phyloP scores from a whole-genome alignment of 2,329 filamentous ascomycete species.

The Stagonosporopsis chrysanthemi region DNA sequence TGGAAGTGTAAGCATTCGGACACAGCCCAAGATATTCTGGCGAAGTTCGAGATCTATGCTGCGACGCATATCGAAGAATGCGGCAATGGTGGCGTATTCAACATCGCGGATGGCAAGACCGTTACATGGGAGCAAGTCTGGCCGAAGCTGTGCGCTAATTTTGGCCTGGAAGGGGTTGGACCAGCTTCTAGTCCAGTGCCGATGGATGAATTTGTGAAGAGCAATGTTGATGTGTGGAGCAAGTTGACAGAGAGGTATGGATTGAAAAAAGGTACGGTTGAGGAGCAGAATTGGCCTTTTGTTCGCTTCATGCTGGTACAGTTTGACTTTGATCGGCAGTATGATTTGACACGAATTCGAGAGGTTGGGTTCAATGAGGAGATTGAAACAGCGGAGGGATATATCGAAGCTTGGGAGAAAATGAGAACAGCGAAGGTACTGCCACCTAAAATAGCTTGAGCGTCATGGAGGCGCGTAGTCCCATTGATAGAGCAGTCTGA shows the following conservation, averaged over 20 bases:
- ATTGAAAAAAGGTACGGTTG: conserved; percentile 50
- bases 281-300: conserved; percentile 49
- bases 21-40: conserved; percentile 50
- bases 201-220: conserved; percentile 41
- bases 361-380: conserved; percentile 53
- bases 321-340: conserved; percentile 57
- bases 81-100: conserved; percentile 48
- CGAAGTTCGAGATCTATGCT: conserved; percentile 53
- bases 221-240: conserved; percentile 35
- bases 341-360: conserved; percentile 56
- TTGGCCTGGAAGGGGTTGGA: conserved; percentile 52
- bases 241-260: conserved; percentile 33
- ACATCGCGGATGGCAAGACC: conserved; percentile 52
- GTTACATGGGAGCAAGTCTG: conserved; percentile 54
- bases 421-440: conserved; percentile 53
- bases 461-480: too few relatives aligned
- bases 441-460: background rate
- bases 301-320: conserved; percentile 54
- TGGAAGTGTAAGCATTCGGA: conserved; percentile 51
- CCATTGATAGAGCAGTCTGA: too few relatives aligned
- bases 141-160: conserved; percentile 56
- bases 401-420: conserved; percentile 54
- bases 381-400: conserved; percentile 48
- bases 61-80: conserved; percentile 42
- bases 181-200: conserved; percentile 27